Percentiles rank a stretch among this genome's conserved stretches.
Conservation (phyloP, 495 filamentous ascomycete species). For the Talaromyces thailandensis region DNA sequence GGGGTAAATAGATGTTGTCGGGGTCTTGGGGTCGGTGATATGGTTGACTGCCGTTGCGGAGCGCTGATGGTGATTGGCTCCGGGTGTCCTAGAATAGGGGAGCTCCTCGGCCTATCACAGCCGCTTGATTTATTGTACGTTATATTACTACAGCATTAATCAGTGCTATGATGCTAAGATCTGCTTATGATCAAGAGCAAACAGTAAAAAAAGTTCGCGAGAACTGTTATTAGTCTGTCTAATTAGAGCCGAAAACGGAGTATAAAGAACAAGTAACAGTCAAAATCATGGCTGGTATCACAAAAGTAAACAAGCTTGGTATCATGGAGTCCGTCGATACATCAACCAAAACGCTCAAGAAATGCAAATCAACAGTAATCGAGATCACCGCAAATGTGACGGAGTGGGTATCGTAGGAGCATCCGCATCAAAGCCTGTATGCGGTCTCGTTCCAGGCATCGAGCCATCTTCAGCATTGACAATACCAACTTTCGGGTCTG, state of each 20-base stretch:
- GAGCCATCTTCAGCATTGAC: slow-evolving; percentile 32
- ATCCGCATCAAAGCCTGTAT: slow-evolving; percentile 15
- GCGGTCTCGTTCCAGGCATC: slow-evolving; percentile 29
- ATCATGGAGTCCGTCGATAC: slow-evolving; percentile 15
- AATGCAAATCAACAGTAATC: slow-evolving; percentile 4
- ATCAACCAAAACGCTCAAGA: slow-evolving; percentile 13
- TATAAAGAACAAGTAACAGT: neutral
- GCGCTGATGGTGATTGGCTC: neutral
- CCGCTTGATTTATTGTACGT: neutral
- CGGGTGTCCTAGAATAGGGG: neutral
- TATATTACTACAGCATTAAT: neutral
- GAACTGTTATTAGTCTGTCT: neutral
- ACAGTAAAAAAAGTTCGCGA: neutral
- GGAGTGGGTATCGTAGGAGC: neutral
- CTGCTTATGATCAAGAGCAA: neutral
- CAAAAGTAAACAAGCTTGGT: slow-evolving; percentile 15
- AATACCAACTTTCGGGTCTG: slow-evolving; percentile 62
- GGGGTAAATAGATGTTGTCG: neutral
- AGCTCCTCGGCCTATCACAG: neutral
- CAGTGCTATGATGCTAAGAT: neutral
- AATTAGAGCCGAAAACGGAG: neutral
- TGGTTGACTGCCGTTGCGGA: neutral
- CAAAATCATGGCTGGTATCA: slow-evolving; percentile 5
- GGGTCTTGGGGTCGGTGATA: neutral
- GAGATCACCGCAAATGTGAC: slow-evolving; percentile 1